Conservation (phyloP, 2,329 filamentous ascomycete species). For the Penicillium sp. region DNA sequence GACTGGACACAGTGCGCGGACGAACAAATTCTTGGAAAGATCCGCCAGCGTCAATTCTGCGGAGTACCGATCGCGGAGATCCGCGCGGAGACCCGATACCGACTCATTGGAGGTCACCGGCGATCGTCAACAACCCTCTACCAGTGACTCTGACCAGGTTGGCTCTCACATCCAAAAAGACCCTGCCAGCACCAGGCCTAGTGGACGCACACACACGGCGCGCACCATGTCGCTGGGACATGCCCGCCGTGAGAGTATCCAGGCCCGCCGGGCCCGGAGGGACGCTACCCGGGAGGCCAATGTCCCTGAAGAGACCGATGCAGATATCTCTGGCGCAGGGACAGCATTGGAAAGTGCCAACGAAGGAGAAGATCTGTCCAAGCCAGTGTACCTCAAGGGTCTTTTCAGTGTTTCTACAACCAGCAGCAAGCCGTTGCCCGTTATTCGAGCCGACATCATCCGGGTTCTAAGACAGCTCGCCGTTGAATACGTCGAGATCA, state of each 20-base stretch:
- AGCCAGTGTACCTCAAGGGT: slow-evolving; percentile 93
- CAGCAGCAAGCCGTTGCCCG: slow-evolving; percentile 79
- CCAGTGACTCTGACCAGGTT: slow-evolving; percentile 76
- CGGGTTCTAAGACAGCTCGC: slow-evolving; percentile 81
- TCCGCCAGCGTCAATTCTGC: slow-evolving; percentile 91
- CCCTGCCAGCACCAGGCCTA: slow-evolving; percentile 46
- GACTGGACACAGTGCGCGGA: slow-evolving; percentile 56
- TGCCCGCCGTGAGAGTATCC: slow-evolving; percentile 84
- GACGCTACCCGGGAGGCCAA: slow-evolving; percentile 71
- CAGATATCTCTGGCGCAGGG: slow-evolving; percentile 61
- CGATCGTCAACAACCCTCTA: slow-evolving; percentile 64
- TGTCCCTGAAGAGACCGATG: slow-evolving; percentile 86
- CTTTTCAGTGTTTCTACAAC: slow-evolving; percentile 97
- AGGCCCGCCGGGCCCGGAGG: slow-evolving; percentile 71
- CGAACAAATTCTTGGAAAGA: slow-evolving; percentile 69
- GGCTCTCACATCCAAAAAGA: slow-evolving; percentile 47
- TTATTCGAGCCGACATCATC: slow-evolving; percentile 86
- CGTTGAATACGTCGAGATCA: slow-evolving; percentile 89
- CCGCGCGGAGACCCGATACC: slow-evolving; percentile 52
- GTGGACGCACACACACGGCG: slow-evolving; percentile 60
- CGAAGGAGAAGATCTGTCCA: slow-evolving; percentile 68
- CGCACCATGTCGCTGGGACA: slow-evolving; percentile 87
- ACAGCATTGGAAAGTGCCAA: slow-evolving; percentile 50
- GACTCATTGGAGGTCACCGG: slow-evolving; percentile 52
- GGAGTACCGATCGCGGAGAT: slow-evolving; percentile 65